Evolutionary conservation across 306 rosid species (phyloP), one percentile per base, ranked within the genome.

Genomic region (Leucaena leucocephala): DNA sequence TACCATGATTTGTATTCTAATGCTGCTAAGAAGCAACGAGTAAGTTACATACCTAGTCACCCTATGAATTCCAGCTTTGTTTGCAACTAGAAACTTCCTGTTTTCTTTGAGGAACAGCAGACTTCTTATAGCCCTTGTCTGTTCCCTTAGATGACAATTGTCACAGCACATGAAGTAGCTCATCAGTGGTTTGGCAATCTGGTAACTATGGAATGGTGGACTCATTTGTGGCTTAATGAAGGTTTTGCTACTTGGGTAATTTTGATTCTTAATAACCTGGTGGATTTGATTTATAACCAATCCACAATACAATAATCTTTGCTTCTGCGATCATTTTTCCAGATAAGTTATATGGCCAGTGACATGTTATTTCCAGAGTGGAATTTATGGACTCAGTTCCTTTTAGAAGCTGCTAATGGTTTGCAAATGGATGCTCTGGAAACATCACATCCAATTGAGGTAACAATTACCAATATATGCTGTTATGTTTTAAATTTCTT

Each of bases 191-290:
- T 94, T 85, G 98, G 98, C 33, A 91, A 94, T 86, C 97, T 94
- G 75, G 98, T 94, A 74, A 94, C 97, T 33, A 92, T 92, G 98
- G 98, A 92, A 84, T 94, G 98, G 98, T 94, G 98, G 98, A 92
- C 97, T n/a, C 92, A 94, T 88, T 84, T 94, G 71, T 94, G 98
- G 98, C 82, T 94, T 83, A 94, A 94, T 78, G 98, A 94, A 85
- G 98, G 98, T 39, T 94, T 94, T 78, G 98, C 98, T 27, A 94
- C 98, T 78, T 94, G 98, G 97, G 97, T 94, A 87, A 67, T 17
- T 54, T 54, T 17, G 91, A 78, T 58, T 71, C 59, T 55, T 49
- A 66, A 62, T 43, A 67, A 55, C 65, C 55, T 59, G 15, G 8
- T 52, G 69, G 44, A n/a, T 54, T 77, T 71, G 50, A 75, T n/a